A percentile compares a stretch with the other conserved stretches of the same genome.
phyloP scores from a whole-genome alignment of 2,329 filamentous ascomycete species.

The Colletotrichum abscissum region DNA sequence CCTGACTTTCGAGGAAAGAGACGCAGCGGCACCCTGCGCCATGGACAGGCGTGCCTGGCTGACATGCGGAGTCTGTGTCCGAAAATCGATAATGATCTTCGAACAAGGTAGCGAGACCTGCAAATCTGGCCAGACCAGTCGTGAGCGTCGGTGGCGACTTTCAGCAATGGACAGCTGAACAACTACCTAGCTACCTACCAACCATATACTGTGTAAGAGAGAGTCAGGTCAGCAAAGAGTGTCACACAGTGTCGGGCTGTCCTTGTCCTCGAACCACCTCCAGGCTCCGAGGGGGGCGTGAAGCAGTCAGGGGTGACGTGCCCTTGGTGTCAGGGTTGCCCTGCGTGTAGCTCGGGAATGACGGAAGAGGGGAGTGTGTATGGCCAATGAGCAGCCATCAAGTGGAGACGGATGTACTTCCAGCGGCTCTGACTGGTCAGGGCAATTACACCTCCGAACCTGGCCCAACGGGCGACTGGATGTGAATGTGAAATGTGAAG shows the following conservation, averaged over 20 bases:
- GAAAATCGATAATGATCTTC: conserved; percentile 3
- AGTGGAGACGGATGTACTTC: neutral
- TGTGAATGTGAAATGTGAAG: neutral
- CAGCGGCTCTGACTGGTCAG: neutral
- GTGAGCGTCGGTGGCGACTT: neutral
- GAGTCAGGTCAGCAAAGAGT: neutral
- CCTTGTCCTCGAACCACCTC: neutral
- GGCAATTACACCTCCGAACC: neutral
- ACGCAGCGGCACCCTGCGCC: too few relatives aligned
- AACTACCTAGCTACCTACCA: neutral
- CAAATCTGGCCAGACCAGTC: neutral
- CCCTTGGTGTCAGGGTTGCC: neutral
- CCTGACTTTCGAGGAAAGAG: neutral
- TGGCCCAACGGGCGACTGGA: neutral
- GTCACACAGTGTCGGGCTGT: neutral
- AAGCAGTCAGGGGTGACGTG: conserved; percentile 8
- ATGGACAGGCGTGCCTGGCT: neutral
- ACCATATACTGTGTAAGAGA: neutral
- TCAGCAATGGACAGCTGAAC: neutral
- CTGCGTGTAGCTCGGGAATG: conserved; percentile 6
- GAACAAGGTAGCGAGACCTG: neutral
- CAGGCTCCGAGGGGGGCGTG: neutral
- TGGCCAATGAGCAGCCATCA: neutral
- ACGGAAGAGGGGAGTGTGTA: neutral
- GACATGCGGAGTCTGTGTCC: neutral